These are phyloP conservation scores for Pseudogymnoascus sp. DNA, from an alignment of 2,329 filamentous ascomycete genomes.

Conservation along the genomic window DNA sequence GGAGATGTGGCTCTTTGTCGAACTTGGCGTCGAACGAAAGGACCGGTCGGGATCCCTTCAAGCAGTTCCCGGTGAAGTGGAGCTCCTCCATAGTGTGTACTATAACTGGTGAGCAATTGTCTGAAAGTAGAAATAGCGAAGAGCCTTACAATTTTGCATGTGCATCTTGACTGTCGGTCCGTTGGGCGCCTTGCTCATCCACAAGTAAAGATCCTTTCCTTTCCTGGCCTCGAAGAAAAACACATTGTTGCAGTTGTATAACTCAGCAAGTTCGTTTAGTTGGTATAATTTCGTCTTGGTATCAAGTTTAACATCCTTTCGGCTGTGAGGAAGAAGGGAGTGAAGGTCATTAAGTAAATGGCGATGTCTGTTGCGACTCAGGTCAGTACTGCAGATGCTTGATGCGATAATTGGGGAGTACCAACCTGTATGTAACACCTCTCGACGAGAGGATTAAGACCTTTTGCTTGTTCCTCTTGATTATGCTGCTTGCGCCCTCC, in stretches of 20 bases:
- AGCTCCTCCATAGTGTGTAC: slow-evolving; percentile 96
- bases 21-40: slow-evolving; percentile 88
- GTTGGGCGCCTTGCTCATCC: slow-evolving; percentile 79
- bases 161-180: slow-evolving; percentile 58
- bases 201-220: slow-evolving; percentile 87
- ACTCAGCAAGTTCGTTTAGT: slow-evolving; percentile 63
- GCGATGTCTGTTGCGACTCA: slow-evolving; percentile 57
- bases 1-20: slow-evolving; percentile 70
- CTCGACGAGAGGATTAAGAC: slow-evolving; percentile 87
- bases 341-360: slow-evolving; percentile 88
- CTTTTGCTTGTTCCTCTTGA: slow-evolving; percentile 60
- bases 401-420: not conserved
- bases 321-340: slow-evolving; percentile 79
- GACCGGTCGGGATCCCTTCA: slow-evolving; percentile 85
- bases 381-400: slow-evolving; percentile 4
- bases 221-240: slow-evolving; percentile 95
- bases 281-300: slow-evolving; percentile 82
- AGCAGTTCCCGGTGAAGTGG: slow-evolving; percentile 92
- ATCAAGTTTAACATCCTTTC: slow-evolving; percentile 95
- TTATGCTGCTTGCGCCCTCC: slow-evolving; percentile 12
- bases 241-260: slow-evolving; percentile 92
- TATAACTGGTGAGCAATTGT: slow-evolving; percentile 31
- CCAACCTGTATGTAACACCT: slow-evolving; percentile 79
- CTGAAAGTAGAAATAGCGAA: not conserved
- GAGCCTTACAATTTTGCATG: slow-evolving; percentile 59